These are phyloP conservation scores for Daldinia vernicosa DNA, from an alignment of 495 filamentous ascomycete genomes.

Conservation along the genomic window DNA sequence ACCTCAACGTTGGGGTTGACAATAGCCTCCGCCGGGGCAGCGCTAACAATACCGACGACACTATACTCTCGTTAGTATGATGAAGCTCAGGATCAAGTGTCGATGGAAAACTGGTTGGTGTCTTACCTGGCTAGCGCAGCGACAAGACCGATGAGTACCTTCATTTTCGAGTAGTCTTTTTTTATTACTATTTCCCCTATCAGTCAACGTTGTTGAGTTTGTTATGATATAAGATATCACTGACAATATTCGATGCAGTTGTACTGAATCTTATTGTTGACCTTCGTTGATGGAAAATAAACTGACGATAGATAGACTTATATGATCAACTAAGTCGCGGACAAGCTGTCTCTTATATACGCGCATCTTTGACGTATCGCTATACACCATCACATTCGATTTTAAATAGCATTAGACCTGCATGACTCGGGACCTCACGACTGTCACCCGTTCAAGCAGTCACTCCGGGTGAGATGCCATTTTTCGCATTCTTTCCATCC, in stretches of 20 bases:
- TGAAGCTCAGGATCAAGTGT: background rate
- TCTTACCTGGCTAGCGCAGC: slow-evolving; percentile 39
- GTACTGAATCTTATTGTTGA: background rate
- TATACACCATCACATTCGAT: slow-evolving; percentile 11
- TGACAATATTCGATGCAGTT: slow-evolving; percentile 17
- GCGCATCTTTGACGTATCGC: slow-evolving; percentile 9
- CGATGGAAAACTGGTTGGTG: background rate
- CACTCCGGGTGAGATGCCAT: slow-evolving; percentile 28
- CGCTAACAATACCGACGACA: slow-evolving; percentile 8
- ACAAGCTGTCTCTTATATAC: slow-evolving; percentile 28
- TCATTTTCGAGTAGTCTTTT: slow-evolving; percentile 26
- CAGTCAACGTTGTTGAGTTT: slow-evolving; percentile 7
- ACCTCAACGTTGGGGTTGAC: background rate
- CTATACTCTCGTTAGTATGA: slow-evolving; percentile 15
- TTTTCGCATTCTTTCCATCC: slow-evolving; percentile 22
- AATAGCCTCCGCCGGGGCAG: slow-evolving; percentile 1
- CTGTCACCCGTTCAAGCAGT: slow-evolving; percentile 35
- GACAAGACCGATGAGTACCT: slow-evolving; percentile 20
- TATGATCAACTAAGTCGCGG: slow-evolving; percentile 19
- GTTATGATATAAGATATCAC: background rate
- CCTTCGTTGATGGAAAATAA: slow-evolving; percentile 5
- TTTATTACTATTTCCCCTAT: slow-evolving; percentile 9
- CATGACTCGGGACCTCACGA: slow-evolving; percentile 34
- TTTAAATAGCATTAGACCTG: slow-evolving; percentile 33
- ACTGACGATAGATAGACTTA: slow-evolving; percentile 17